These are phyloP conservation scores for Juglanconis sp. DNA, from an alignment of 2,329 filamentous ascomycete genomes.

Conservation along the genomic window DNA sequence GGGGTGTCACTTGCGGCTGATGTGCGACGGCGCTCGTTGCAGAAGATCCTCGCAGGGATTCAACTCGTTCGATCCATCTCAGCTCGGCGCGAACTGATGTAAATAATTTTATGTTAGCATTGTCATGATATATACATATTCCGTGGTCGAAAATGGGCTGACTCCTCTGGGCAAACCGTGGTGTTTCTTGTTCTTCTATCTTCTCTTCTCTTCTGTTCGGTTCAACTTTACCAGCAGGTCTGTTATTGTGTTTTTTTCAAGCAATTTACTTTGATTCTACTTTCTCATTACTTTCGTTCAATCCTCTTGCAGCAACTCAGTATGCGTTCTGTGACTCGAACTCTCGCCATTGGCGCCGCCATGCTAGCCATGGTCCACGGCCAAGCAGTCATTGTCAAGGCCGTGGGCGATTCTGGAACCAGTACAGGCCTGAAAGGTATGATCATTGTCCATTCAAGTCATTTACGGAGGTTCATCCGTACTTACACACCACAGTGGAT, in stretches of 20 bases:
- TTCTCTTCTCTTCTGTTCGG: not conserved
- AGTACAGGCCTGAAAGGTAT: constrained; percentile 13
- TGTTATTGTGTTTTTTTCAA: constrained; percentile 5
- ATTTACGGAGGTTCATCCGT: not conserved
- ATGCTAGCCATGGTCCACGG: constrained; percentile 16
- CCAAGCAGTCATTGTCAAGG: constrained; percentile 16
- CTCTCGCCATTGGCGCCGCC: constrained; percentile 10
- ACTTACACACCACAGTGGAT: constrained; percentile 3
- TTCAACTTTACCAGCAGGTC: constrained; percentile 15
- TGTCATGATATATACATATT: not conserved
- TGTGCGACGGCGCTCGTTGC: constrained; percentile 13
- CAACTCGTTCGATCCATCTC: not conserved
- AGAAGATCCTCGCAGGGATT: constrained; percentile 5
- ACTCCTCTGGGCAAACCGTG: not conserved
- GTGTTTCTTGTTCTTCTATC: not conserved
- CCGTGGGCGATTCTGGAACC: constrained; percentile 10
- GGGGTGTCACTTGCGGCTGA: constrained; percentile 15
- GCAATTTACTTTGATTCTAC: not conserved
- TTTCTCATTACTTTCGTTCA: not conserved
- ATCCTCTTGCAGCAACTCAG: not conserved
- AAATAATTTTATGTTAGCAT: not conserved
- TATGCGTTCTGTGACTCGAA: constrained; percentile 12
- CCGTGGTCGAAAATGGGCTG: not conserved
- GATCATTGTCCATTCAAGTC: not conserved
- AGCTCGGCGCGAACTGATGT: not conserved